A percentile compares a stretch with the other conserved stretches of the same genome.
These are phyloP conservation scores for Myochromella boudieri DNA, from an alignment of 768 basidiomycete genomes.

Conservation along the genomic window DNA sequence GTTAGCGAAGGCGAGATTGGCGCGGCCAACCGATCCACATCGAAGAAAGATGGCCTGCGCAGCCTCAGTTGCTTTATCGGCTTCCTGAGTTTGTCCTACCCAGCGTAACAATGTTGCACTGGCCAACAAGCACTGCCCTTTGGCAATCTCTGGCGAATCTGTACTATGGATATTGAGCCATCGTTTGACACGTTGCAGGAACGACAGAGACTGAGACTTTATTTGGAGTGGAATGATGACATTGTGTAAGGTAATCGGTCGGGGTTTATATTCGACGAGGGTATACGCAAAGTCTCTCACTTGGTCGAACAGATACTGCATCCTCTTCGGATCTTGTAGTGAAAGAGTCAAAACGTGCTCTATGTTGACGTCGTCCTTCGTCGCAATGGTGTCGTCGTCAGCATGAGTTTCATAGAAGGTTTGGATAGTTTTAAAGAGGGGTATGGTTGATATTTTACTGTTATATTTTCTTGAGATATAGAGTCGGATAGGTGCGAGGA, in stretches of 20 bases:
- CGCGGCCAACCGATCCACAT: too few species aligned
- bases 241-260: background rate
- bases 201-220: background rate
- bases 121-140: too few species aligned
- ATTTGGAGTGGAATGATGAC: background rate
- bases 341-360: background rate
- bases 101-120: too few species aligned
- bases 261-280: conserved; percentile 3
- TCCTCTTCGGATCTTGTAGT: background rate
- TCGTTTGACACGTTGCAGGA: background rate
- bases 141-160: background rate
- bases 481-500: conserved; percentile 16
- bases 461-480: conserved; percentile 1
- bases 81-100: too few species aligned
- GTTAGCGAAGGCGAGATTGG: too few species aligned
- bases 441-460: background rate
- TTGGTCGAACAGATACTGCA: background rate
- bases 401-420: conserved; percentile 3
- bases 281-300: background rate
- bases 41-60: too few species aligned
- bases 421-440: background rate
- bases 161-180: too few species aligned
- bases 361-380: conserved; percentile 4
- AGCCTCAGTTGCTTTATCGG: too few species aligned
- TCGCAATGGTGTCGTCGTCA: background rate